A percentile compares a stretch with the other conserved stretches of the same genome.
These are phyloP conservation scores for Catharanthus roseus DNA, from an alignment of 257 asterid species.

Conservation along the genomic window DNA sequence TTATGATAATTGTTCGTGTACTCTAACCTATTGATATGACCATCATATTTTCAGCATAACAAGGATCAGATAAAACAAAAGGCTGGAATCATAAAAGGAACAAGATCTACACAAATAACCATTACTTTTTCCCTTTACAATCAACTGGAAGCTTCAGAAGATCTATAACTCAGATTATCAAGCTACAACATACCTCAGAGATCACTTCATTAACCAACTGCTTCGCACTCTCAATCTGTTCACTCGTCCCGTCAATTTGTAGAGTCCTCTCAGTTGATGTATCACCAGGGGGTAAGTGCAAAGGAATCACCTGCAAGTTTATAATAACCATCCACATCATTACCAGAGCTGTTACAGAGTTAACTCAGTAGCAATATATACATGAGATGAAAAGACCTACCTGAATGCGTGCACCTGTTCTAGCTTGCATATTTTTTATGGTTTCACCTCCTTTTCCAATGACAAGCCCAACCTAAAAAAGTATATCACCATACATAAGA, in stretches of 20 bases:
- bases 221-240: slow-evolving; percentile 87
- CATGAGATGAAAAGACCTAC: slow-evolving; percentile 22
- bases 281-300: slow-evolving; percentile 96
- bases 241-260: slow-evolving; percentile 84
- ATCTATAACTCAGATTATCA: background rate
- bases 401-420: slow-evolving; percentile 89
- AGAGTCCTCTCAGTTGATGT: slow-evolving; percentile 74
- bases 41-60: background rate
- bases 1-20: background rate
- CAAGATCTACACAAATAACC: background rate
- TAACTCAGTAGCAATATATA: background rate
- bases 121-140: background rate
- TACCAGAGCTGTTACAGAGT: background rate
- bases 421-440: slow-evolving; percentile 83
- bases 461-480: slow-evolving; percentile 86
- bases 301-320: slow-evolving; percentile 71
- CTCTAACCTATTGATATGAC: background rate
- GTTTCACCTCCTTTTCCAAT: slow-evolving; percentile 99
- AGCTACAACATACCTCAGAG: slow-evolving; percentile 66
- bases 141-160: background rate
- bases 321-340: background rate
- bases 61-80: background rate
- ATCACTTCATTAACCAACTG: slow-evolving; percentile 71
- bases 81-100: too few species aligned
- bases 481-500: background rate